A percentile compares a stretch with the other conserved stretches of the same genome.
phyloP scores from a whole-genome alignment of 169 alveolate genomes.

The Babesia sp. region DNA sequence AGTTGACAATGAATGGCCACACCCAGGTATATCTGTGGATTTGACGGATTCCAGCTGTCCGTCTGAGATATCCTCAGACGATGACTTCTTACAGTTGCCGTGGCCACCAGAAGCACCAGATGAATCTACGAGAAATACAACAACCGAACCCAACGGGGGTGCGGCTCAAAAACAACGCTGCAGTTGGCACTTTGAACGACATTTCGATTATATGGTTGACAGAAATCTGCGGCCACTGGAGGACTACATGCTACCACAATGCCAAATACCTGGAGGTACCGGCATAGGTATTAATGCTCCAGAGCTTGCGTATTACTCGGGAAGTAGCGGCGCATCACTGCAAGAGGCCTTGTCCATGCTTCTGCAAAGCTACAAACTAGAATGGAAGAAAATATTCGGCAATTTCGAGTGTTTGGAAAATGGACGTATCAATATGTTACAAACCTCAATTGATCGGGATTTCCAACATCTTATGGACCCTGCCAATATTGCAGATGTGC shows the following conservation, averaged over 20 bases:
- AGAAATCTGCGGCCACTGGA: slow-evolving; percentile 23
- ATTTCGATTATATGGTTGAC: slow-evolving; percentile 30
- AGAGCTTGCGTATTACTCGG: background rate
- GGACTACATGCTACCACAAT: background rate
- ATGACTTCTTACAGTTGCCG: background rate
- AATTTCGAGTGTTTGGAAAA: slow-evolving; percentile 15
- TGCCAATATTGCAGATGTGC: background rate
- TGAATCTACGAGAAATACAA: background rate
- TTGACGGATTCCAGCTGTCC: background rate
- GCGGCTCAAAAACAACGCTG: background rate
- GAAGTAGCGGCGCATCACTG: slow-evolving; percentile 7
- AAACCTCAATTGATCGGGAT: slow-evolving; percentile 1
- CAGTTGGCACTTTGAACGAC: slow-evolving; percentile 33
- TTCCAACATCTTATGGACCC: slow-evolving; percentile 10
- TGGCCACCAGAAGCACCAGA: background rate
- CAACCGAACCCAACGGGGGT: background rate
- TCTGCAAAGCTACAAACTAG: slow-evolving; percentile 10
- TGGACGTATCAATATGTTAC: background rate
- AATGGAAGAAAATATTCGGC: slow-evolving; percentile 20
- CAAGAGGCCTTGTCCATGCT: slow-evolving; percentile 9
- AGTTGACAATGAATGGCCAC: background rate
- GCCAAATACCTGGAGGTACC: background rate
- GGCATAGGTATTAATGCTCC: background rate
- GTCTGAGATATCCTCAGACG: slow-evolving; percentile 2
- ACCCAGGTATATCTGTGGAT: background rate